These are phyloP conservation scores for Daldinia vernicosa DNA, from an alignment of 495 filamentous ascomycete species.

Conservation along the genomic window DNA sequence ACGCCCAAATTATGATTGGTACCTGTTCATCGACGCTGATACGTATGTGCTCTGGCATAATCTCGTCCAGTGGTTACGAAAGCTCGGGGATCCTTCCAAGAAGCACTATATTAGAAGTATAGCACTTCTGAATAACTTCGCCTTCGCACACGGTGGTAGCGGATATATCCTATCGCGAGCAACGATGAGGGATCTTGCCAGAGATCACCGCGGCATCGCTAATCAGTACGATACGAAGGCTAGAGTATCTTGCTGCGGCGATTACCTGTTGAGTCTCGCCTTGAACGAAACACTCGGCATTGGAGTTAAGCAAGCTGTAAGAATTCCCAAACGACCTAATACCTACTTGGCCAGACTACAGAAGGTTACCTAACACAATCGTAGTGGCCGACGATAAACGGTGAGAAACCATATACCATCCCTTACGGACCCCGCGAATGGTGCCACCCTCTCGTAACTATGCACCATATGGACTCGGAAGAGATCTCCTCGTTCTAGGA, in stretches of 20 bases:
- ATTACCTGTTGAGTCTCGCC: slow-evolving; percentile 68
- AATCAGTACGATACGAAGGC: slow-evolving; percentile 63
- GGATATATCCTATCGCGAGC: slow-evolving; percentile 71
- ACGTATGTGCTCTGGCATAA: slow-evolving; percentile 73
- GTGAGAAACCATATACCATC: slow-evolving; percentile 61
- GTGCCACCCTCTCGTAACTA: slow-evolving; percentile 68
- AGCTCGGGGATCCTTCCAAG: slow-evolving; percentile 56
- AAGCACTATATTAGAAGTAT: slow-evolving; percentile 68
- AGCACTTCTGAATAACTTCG: slow-evolving; percentile 60
- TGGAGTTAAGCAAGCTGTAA: slow-evolving; percentile 49
- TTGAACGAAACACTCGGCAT: slow-evolving; percentile 58
- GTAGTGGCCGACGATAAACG: slow-evolving; percentile 67
- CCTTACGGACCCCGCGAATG: slow-evolving; percentile 63
- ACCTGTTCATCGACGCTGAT: slow-evolving; percentile 75
- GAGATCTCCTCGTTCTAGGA: slow-evolving; percentile 64
- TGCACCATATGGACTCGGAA: slow-evolving; percentile 66
- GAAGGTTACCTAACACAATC: not conserved
- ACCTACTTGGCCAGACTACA: not conserved
- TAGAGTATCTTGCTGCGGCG: slow-evolving; percentile 71
- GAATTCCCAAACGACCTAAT: slow-evolving; percentile 11
- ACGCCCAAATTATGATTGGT: slow-evolving; percentile 67
- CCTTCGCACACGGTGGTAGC: slow-evolving; percentile 74
- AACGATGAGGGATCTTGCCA: slow-evolving; percentile 59
- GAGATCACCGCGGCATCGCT: slow-evolving; percentile 52
- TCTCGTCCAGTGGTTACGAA: slow-evolving; percentile 63